Evolutionary conservation across 2,329 filamentous ascomycete species (phyloP).

Genomic region (Tolypocladium ovalisporum): DNA sequence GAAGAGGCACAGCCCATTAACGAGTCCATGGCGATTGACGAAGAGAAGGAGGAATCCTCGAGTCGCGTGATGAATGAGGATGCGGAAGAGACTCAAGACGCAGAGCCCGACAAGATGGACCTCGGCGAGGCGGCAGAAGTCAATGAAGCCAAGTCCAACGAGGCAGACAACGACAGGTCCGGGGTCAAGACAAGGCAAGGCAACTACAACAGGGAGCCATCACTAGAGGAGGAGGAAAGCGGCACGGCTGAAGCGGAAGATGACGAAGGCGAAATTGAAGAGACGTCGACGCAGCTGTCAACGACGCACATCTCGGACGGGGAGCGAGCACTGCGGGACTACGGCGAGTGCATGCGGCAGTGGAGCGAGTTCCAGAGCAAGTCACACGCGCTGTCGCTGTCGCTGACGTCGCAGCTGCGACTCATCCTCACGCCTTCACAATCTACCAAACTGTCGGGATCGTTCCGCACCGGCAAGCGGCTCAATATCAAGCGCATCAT

Average conservation of each 20-base stretch:
- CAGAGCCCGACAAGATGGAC: slow-evolving; percentile 34
- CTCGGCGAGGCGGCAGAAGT: slow-evolving; percentile 20
- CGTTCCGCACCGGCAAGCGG: slow-evolving; percentile 93
- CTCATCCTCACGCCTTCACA: slow-evolving; percentile 91
- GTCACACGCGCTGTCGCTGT: slow-evolving; percentile 77
- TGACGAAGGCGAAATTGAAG: slow-evolving; percentile 35
- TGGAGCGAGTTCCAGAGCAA: slow-evolving; percentile 79
- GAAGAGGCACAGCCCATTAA: slow-evolving; percentile 81
- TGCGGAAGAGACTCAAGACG: slow-evolving; percentile 30
- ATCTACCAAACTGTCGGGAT: slow-evolving; percentile 90
- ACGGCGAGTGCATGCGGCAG: slow-evolving; percentile 52
- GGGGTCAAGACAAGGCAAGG: slow-evolving; percentile 51
- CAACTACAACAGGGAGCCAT: slow-evolving; percentile 42
- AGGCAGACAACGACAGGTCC: slow-evolving; percentile 41
- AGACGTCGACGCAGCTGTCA: slow-evolving; percentile 53
- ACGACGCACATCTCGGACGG: slow-evolving; percentile 57
- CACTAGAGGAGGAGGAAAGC: slow-evolving; percentile 23
- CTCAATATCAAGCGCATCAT: slow-evolving; percentile 99
- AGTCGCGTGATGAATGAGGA: slow-evolving; percentile 43
- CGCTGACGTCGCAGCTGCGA: slow-evolving; percentile 86
- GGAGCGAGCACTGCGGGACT: slow-evolving; percentile 32
- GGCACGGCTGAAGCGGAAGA: slow-evolving; percentile 37
- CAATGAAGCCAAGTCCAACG: slow-evolving; percentile 29
- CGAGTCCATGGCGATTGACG: slow-evolving; percentile 77
- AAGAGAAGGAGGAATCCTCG: slow-evolving; percentile 44